Percentiles rank a stretch among this genome's conserved stretches.
These are phyloP conservation scores for Spergularia bocconei DNA, from an alignment of 148 eudicot genomes.

Conservation along the genomic window DNA sequence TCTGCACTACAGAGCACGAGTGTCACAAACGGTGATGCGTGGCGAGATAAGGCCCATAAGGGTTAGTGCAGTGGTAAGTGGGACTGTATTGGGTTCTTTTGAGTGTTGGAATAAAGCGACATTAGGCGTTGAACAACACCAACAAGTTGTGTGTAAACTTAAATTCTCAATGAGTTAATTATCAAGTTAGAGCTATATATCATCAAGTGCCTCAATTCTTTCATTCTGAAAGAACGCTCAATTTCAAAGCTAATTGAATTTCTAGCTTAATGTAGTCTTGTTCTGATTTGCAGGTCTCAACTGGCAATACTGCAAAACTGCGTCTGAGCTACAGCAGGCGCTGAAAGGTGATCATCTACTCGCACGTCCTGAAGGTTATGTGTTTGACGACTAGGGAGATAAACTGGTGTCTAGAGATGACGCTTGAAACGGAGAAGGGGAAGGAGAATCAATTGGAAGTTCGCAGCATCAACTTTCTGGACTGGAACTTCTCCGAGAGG, in stretches of 20 bases:
- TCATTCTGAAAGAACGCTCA: not conserved
- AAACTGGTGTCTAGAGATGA: not conserved
- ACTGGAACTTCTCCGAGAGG: not conserved
- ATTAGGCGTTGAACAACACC: not conserved
- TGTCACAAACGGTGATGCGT: too few relatives aligned
- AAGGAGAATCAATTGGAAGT: not conserved
- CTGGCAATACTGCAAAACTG: too few relatives aligned
- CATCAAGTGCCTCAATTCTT: not conserved
- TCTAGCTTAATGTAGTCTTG: not conserved
- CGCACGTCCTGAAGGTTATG: not conserved
- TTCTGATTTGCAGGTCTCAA: conserved; percentile 17
- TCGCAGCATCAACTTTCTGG: not conserved
- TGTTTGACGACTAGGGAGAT: not conserved
- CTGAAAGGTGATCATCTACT: not conserved
- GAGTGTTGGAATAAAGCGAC: too few relatives aligned
- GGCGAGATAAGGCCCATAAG: too few relatives aligned
- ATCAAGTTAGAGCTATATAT: not conserved
- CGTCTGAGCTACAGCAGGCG: not conserved
- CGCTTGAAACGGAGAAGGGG: not conserved
- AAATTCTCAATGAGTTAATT: not conserved
- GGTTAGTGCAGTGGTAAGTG: too few relatives aligned
- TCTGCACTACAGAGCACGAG: too few relatives aligned
- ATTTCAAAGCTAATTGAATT: not conserved
- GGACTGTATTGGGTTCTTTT: too few relatives aligned
- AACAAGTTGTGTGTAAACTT: not conserved